phyloP scores from a whole-genome alignment of 176 grass and related monocot species.

The Oryza australiensis region DNA sequence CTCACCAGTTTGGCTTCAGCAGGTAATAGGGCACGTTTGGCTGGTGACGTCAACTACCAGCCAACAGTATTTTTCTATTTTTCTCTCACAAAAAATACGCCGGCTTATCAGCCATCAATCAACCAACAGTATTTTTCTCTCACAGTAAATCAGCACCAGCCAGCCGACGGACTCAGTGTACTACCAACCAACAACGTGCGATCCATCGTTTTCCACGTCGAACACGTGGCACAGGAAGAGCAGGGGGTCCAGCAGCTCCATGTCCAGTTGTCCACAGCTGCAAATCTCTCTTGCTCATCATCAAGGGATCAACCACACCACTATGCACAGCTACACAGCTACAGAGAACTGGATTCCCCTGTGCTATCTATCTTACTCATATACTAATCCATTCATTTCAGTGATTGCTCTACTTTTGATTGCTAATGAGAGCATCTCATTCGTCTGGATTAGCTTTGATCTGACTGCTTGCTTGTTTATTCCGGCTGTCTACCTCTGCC shows the following conservation, averaged over 20 bases:
- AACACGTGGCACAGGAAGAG: neutral
- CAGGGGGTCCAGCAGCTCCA: neutral
- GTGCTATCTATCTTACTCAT: neutral
- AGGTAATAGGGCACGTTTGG: no score
- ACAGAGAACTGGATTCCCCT: neutral
- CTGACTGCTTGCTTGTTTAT: neutral
- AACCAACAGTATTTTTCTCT: no score
- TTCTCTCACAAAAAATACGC: no score
- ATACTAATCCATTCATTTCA: neutral
- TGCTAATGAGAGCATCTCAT: neutral
- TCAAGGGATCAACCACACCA: neutral
- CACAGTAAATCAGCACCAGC: no score
- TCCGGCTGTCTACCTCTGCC: neutral
- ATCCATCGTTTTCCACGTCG: conserved; percentile 26
- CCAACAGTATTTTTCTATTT: no score
- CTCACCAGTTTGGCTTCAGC: no score
- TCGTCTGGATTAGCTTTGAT: neutral
- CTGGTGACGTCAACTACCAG: no score
- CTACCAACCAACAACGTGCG: neutral
- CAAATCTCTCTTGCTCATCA: neutral
- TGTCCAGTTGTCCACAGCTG: neutral
- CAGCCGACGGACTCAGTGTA: no score
- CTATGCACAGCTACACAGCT: neutral
- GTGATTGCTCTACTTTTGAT: neutral
- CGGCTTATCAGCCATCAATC: no score